Base-by-base conservation (phyloP, 164 flowering plant species). In the Liquidambar formosana region DNA sequence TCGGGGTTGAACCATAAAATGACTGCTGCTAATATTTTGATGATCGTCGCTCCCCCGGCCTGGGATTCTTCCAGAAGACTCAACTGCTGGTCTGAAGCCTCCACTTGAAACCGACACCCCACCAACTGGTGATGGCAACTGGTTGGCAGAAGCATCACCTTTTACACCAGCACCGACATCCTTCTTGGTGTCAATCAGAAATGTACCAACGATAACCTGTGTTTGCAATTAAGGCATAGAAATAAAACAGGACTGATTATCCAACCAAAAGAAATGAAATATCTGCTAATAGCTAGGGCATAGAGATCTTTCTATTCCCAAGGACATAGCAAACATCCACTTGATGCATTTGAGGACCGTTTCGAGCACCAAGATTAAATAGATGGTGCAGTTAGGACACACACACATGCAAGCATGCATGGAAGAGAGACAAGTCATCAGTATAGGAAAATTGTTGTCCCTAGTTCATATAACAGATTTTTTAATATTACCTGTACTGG, bases 401-500 rank as follows among this genome's bases (percentile, higher is more conserved):
- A n/a, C n/a, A n/a, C n/a, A n/a, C n/a, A n/a, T n/a, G n/a, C n/a
- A n/a, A n/a, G n/a, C n/a, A n/a, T n/a, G n/a, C n/a, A n/a, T n/a
- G n/a, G n/a, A n/a, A n/a, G n/a, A n/a, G n/a, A n/a, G n/a, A n/a
- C n/a, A n/a, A n/a, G n/a, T n/a, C n/a, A n/a, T n/a, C n/a, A n/a
- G n/a, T n/a, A n/a, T n/a, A n/a, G n/a, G n/a, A n/a, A n/a, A n/a
- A n/a, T n/a, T n/a, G n/a, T n/a, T n/a, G n/a, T 33, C 47, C 22
- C 16, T 38, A 60, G 13, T 4, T 53, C 54, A 68, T 4, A 14
- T 19, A 65, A 11, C 28, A 13, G 49, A 19, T 27, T 53, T 58
- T 67, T 47, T 6, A 61, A 41, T 16, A 63, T 57, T 83, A 93
- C 98, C 97, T 93, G 94, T 33, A 93, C 92, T 8, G 95, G 98